Evolutionary conservation across 1,284 basidiomycete genomes (phyloP), one percentile per base, ranked within the genome.

Genomic region (Cystobasidiaceae sp.): DNA sequence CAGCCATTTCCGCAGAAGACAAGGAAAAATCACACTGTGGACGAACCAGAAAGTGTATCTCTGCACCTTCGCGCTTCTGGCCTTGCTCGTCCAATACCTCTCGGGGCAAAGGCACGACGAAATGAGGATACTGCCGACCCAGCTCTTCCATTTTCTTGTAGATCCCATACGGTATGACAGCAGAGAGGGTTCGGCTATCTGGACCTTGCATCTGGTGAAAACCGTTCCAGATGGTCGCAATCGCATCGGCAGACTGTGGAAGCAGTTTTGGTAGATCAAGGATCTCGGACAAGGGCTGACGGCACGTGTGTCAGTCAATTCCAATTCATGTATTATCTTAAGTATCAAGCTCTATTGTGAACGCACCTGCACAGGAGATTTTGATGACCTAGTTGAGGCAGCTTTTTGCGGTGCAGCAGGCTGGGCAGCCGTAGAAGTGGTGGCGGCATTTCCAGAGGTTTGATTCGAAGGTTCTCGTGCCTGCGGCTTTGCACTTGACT

Each of bases 31-130:
- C 78, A 1, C 87, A 87, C 0, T 82, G 75, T 3, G 82, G 82
- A 74, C n/a, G n/a, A n/a, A 87, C 62, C 81, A 94, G 79, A 73
- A 87, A 88, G 78, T 87, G 90, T 79, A 94, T 93, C 75, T 94
- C 92, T 73, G 88, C 85, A 6, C 87, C 77, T 41, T 73, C 74
- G 27, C 70, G 82, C 43, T 77, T 77, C 43, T 83, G 77, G 19
- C 71, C 73, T 60, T 79, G 77, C 19, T 70, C 72, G 7, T 78
- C 75, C 25, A 71, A 74, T 1, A 74, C 75, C 17, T 76, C 75
- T 19, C 87, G 82, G 11, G 86, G 85, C 2, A 96, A 74, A 1
- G 92, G 90, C 2, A 93, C 75, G 34, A 94, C 82, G 73, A 94
- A 94, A 44, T 82, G 78, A 0, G 88, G 85, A 74, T 88, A 90